Base-by-base conservation (phyloP, 768 basidiomycete species). In the Hygrocybe coccinea region DNA sequence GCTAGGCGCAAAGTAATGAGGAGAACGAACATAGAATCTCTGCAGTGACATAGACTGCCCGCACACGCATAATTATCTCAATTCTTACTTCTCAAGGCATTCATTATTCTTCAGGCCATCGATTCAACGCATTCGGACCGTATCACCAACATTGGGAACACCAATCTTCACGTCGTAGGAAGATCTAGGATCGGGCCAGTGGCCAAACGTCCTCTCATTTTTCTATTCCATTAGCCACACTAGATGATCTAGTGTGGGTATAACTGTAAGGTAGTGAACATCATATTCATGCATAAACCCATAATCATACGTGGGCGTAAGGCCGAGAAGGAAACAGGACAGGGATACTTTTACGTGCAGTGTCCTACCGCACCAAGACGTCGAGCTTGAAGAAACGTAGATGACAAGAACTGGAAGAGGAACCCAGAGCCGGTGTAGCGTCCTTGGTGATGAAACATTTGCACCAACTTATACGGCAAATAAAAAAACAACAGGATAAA, bases 1-100 rank as follows among this genome's bases (percentile, higher is more conserved):
- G 90, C 88, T 6, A 76, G 80, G 48, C 77, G 69, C 64, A 86
- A 85, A 21, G 8, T 19, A 11, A 12, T 12, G 33, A 36, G n/a
- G 49, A 50, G 2, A 35, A 19, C 15, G 11, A 37, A 34, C 15
- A 24, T 12, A 33, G 34, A 44, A 44, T 44, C 10, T 44, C 43
- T 8, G 43, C 29, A 29, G 4, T 29, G 29, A 29, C 29, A 8
- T 8, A 29, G 29, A 29, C n/a, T n/a, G n/a, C n/a, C n/a, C n/a
- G n/a, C n/a, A n/a, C n/a, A n/a, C n/a, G n/a, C n/a, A n/a, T n/a
- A n/a, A n/a, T n/a, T 29, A 29, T 29, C 29, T 29, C 29, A 29
- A 29, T 29, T 29, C n/a, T n/a, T n/a, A n/a, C n/a, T n/a, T n/a
- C n/a, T n/a, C n/a, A n/a, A n/a, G n/a, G n/a, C n/a, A n/a, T n/a